Evolutionary conservation across 2,329 filamentous ascomycete species (phyloP), one percentile per base, ranked within the genome.

Genomic region (Ascochyta koolunga): DNA sequence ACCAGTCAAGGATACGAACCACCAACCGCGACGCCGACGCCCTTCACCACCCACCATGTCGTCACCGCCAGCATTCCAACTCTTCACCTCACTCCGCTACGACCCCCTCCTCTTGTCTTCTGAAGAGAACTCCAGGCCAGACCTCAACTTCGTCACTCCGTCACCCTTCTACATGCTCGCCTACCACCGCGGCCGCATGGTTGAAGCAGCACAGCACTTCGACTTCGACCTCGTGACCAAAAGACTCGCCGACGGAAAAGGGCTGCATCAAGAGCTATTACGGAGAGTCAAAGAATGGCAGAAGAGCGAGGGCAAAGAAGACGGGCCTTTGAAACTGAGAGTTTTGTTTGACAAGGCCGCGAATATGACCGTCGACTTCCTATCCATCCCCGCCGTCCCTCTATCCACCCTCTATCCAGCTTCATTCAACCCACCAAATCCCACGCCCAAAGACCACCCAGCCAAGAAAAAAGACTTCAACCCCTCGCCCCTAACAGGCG

Each of bases 121-220:
- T 2, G 15, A 51, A 1, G 68, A 76, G 50, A 77, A 76, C 47
- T 83, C 79, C 16, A 87, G 80, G 37, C 64, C 63, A 32, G 62
- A 56, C 46, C 67, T 71, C 77, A 86, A 86, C 65, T 79, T 77
- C 62, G 60, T 67, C 22, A 75, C 78, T 22, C 68, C 77, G 6
- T 89, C 86, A 8, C 83, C 87, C 0, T 87, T 91, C 63, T 96
- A 96, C 73, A 91, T 96, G 82, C 82, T 95, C 15, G 80, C 86
- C 53, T 87, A 88, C 62, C 92, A 96, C 72, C 84, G 86, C 39
- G 89, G 93, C 70, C 88, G 92, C 47, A 83, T 96, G 70, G 79
- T 91, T n/a, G 82, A 79, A 65, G 79, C 82, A 37, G 79, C 82
- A 21, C 68, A 77, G 57, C 75, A 81, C 60, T 81, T 83, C 62